Evolutionary conservation across 176 grass and related monocot species (phyloP), one percentile per base, ranked within the genome.

Genomic region (Ananas comosus): DNA sequence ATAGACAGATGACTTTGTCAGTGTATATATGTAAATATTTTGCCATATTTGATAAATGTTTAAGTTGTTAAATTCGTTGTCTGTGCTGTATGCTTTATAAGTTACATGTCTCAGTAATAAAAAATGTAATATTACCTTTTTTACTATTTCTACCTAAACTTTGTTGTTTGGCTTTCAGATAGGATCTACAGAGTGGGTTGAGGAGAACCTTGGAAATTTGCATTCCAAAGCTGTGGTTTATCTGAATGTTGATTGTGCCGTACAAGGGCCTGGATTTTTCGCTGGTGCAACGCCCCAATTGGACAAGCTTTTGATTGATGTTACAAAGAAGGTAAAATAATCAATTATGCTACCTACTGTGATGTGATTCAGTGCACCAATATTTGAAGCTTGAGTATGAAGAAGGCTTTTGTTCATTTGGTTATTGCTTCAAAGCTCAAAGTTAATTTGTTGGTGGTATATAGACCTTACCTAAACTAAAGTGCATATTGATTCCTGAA

Each of bases 241-340:
- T 68, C 70, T 97, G 61, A 97, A 97, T 85, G 89, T 97, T 83
- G 93, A 97, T 83, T 97, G 93, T 76, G 88, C 93, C 9, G 93
- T 97, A 74, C 93, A 97, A 92, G 93, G 93, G 29, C 49, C 71
- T 53, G 93, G 93, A 0, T 80, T 97, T 81, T 92, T 89, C 64
- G 86, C 79, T 77, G 79, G 83, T 69, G 77, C 83, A 51, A 89
- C 86, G 69, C 93, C 93, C 69, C 93, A 97, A 50, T 75, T 97
- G 74, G 93, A 97, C 56, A 87, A 87, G 22, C 81, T 97, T 72
- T 73, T 97, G 78, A 67, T 85, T 59, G 67, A 87, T 79, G 68
- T 92, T 78, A 90, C 86, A 67, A 90, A 79, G 67, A 79, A 90
- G 93, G 93, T 97, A 85, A 16, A 61, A 18, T 61, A 2, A 61